Conservation (phyloP, 805 yeast genomes). For the Cyberlindnera xishuangbannaensis region DNA sequence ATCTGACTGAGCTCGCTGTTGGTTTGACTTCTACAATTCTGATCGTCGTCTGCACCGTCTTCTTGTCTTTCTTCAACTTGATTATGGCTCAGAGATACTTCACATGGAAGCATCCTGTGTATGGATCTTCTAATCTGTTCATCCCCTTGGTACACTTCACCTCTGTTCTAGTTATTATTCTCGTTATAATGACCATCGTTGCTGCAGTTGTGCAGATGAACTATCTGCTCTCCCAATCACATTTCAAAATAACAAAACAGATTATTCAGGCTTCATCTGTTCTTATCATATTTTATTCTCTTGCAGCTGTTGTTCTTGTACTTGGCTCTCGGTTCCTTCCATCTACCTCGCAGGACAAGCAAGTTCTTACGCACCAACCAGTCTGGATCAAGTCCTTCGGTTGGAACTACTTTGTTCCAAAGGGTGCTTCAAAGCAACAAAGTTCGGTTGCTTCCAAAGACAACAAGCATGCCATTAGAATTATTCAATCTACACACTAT, state of each 20-base stretch:
- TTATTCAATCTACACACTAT: conserved; percentile 53
- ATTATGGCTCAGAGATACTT: conserved; percentile 67
- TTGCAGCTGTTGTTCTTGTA: conserved; percentile 47
- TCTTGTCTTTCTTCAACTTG: conserved; percentile 53
- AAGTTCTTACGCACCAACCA: conserved; percentile 58
- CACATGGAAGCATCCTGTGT: conserved; percentile 74
- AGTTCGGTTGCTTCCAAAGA: conserved; percentile 30
- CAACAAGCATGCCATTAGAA: conserved; percentile 43
- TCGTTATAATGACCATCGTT: conserved; percentile 60
- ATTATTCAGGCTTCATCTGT: conserved; percentile 49
- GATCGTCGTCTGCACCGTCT: conserved; percentile 51
- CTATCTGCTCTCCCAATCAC: conserved; percentile 41
- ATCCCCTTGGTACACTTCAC: conserved; percentile 43
- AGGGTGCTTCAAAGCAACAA: conserved; percentile 43
- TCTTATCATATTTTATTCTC: conserved; percentile 45
- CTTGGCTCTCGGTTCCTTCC: conserved; percentile 47
- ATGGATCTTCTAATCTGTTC: conserved; percentile 48
- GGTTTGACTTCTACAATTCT: conserved; percentile 58
- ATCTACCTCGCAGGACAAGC: conserved; percentile 47
- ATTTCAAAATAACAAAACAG: conserved; percentile 46
- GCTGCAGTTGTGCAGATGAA: conserved; percentile 57
- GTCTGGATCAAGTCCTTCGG: conserved; percentile 68
- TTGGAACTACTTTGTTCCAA: conserved; percentile 53
- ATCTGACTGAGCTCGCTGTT: conserved; percentile 35
- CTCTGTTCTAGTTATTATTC: conserved; percentile 48